Percentiles rank a stretch among this genome's conserved stretches.
phyloP scores from a whole-genome alignment of 2,329 filamentous ascomycete species.

The Penicillium sp. region DNA sequence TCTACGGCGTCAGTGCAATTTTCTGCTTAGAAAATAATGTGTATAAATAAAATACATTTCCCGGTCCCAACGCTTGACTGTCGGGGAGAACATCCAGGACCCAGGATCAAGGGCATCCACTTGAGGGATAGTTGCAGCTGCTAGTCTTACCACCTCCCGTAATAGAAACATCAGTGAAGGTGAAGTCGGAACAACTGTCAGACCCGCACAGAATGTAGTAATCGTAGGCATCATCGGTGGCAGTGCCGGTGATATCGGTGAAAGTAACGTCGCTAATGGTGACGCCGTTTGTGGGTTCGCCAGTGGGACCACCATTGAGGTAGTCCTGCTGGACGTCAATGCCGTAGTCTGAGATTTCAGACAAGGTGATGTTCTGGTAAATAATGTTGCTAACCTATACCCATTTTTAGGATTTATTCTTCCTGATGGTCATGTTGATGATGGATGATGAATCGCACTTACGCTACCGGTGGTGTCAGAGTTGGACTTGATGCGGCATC shows the following conservation, averaged over 20 bases:
- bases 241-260: conserved; percentile 37
- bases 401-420: background rate
- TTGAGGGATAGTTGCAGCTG: conserved; percentile 26
- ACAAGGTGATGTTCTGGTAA: conserved; percentile 49
- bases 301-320: conserved; percentile 47
- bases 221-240: conserved; percentile 29
- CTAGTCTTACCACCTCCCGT: conserved; percentile 32
- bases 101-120: conserved; percentile 8
- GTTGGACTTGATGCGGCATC: conserved; percentile 43
- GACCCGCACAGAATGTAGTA: conserved; percentile 42
- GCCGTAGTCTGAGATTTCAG: conserved; percentile 49
- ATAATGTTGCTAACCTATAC: conserved; percentile 40
- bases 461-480: conserved; percentile 37
- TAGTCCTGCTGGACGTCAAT: conserved; percentile 56
- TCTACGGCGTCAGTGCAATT: background rate
- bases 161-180: conserved; percentile 37
- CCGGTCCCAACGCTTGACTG: background rate
- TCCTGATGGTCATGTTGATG: background rate
- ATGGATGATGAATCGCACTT: background rate
- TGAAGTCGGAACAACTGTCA: conserved; percentile 39
- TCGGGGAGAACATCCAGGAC: background rate
- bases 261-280: conserved; percentile 36
- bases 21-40: background rate
- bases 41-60: background rate
- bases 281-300: conserved; percentile 40